A percentile compares a stretch with the other conserved stretches of the same genome.
Evolutionary conservation across 306 rosid species (phyloP).

Genomic region (Carpinus viminea): DNA sequence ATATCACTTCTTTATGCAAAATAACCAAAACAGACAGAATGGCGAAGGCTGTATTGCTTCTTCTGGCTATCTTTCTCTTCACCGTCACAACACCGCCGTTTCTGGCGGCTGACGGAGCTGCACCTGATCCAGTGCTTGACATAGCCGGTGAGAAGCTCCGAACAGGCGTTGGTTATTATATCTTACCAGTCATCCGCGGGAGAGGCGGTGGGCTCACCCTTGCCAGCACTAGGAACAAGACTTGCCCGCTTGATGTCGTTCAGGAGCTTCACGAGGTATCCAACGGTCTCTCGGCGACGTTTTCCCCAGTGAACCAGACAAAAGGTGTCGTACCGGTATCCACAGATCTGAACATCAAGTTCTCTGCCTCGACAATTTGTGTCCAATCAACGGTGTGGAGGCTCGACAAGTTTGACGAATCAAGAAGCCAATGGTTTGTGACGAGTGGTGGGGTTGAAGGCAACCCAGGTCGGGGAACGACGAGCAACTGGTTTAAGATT

Average conservation of each 20-base stretch:
- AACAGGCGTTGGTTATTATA: constrained; percentile 26
- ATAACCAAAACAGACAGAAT: not conserved
- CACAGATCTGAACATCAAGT: constrained; percentile 50
- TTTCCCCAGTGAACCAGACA: constrained; percentile 36
- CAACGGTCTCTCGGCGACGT: constrained; percentile 36
- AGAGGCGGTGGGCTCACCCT: constrained; percentile 54
- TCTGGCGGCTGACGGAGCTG: constrained; percentile 18
- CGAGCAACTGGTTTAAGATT: constrained; percentile 63
- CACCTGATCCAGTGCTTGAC: constrained; percentile 47
- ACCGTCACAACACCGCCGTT: constrained; percentile 5
- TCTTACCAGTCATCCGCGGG: constrained; percentile 49
- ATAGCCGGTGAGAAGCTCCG: constrained; percentile 32
- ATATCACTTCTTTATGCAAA: not conserved
- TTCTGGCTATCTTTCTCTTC: constrained; percentile 15
- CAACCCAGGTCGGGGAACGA: constrained; percentile 44
- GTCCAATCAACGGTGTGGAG: constrained; percentile 48
- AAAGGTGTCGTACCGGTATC: constrained; percentile 41
- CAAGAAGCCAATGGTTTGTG: constrained; percentile 43
- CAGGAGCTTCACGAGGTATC: constrained; percentile 37
- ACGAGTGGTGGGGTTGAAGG: constrained; percentile 51
- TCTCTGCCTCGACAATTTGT: constrained; percentile 27
- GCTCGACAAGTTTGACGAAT: constrained; percentile 38
- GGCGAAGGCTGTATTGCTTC: constrained; percentile 3
- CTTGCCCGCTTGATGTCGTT: constrained; percentile 59
- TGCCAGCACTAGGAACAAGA: constrained; percentile 27